Conservation (phyloP, 2,329 filamentous ascomycete genomes). For the Penicillium crustosum region DNA sequence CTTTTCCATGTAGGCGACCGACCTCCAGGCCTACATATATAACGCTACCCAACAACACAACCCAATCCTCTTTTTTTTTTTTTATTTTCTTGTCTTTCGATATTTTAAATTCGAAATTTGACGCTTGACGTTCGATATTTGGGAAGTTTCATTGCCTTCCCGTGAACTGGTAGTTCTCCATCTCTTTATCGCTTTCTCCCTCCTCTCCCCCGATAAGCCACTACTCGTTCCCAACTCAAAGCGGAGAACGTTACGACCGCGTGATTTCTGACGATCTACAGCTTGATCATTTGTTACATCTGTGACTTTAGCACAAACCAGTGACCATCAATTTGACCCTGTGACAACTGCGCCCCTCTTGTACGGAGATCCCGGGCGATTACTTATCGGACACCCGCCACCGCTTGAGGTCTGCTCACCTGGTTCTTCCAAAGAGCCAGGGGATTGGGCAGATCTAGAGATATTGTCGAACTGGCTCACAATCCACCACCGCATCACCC, state of each 20-base stretch:
- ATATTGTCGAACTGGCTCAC: constrained; percentile 71
- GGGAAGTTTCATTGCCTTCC: background rate
- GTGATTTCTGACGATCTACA: background rate
- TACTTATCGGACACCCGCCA: constrained; percentile 30
- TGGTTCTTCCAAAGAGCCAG: constrained; percentile 48
- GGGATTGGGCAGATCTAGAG: constrained; percentile 41
- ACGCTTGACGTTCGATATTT: background rate
- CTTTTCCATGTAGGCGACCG: background rate
- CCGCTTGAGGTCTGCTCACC: constrained; percentile 42
- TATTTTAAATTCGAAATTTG: background rate
- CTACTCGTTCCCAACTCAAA: background rate
- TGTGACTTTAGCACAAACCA: background rate
- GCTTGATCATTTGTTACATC: background rate
- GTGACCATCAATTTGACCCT: constrained; percentile 1
- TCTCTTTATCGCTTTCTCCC: background rate
- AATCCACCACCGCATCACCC: constrained; percentile 56
- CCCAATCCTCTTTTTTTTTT: background rate
- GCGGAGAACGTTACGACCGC: background rate
- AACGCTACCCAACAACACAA: background rate
- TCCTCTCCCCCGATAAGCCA: constrained; percentile 4
- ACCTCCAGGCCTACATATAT: too few species aligned
- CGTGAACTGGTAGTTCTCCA: background rate
- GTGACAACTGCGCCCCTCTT: constrained; percentile 5
- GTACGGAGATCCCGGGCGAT: constrained; percentile 22
- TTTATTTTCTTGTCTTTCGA: background rate